Evolutionary conservation across 2,329 filamentous ascomycete genomes (phyloP).

Genomic region (Apiospora koreana): DNA sequence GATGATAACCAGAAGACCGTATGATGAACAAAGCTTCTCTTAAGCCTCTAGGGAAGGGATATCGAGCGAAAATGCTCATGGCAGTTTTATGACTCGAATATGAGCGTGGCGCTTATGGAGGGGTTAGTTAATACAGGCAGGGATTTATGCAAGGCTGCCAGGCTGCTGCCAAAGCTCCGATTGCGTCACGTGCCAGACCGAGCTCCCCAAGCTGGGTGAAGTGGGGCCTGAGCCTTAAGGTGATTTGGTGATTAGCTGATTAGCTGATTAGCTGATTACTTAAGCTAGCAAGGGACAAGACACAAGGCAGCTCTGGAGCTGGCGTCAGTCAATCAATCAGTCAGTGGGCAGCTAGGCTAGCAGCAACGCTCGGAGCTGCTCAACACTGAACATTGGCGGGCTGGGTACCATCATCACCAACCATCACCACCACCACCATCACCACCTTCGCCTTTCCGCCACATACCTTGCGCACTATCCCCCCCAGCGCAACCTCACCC

Average conservation of each 20-base stretch:
- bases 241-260: background rate
- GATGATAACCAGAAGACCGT: too few species aligned
- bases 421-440: too few species aligned
- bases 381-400: background rate
- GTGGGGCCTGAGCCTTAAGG: background rate
- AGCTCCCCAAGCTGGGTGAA: background rate
- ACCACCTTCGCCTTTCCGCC: background rate
- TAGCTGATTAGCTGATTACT: background rate
- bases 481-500: background rate
- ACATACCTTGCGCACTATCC: background rate
- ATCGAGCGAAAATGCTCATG: too few species aligned
- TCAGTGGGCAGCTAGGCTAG: too few species aligned
- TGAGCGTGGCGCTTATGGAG: too few species aligned
- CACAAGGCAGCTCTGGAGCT: constrained; percentile 5
- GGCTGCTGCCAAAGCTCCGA: background rate
- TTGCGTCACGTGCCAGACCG: background rate
- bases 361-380: background rate
- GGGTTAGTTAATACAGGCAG: too few species aligned
- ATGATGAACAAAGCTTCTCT: too few species aligned
- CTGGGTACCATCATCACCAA: background rate
- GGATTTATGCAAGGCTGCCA: background rate
- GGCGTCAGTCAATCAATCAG: background rate
- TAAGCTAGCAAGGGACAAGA: background rate
- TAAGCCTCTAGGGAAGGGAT: too few species aligned
- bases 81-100: too few species aligned